phyloP scores from a whole-genome alignment of 202 grass and related monocot genomes.

The Sporobolus alterniflorus region DNA sequence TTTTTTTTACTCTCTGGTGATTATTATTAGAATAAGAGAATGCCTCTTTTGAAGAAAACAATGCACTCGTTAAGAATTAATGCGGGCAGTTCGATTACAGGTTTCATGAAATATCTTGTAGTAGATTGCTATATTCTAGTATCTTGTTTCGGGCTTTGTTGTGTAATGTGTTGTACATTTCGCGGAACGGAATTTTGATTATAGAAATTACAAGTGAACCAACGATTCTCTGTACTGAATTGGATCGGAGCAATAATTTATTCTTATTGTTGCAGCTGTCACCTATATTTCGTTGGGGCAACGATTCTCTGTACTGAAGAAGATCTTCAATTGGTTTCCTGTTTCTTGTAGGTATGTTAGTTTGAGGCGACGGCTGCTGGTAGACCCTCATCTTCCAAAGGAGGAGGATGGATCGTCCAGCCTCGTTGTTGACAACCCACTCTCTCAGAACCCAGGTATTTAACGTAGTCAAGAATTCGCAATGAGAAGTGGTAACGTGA shows the following conservation, averaged over 20 bases:
- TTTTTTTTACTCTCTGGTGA: constrained; percentile 20
- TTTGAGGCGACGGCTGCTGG: constrained; percentile 72
- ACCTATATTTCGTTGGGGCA: background rate
- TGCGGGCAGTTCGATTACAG: constrained; percentile 13
- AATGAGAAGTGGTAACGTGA: background rate
- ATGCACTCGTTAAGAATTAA: constrained; percentile 12
- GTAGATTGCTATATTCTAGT: background rate
- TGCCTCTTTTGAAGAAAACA: background rate
- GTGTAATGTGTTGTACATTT: background rate
- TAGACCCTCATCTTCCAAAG: constrained; percentile 74
- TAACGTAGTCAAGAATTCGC: constrained; percentile 9
- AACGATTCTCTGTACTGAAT: background rate
- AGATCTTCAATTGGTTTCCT: background rate
- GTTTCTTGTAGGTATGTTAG: constrained; percentile 72
- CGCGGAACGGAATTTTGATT: constrained; percentile 18
- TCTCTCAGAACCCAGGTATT: constrained; percentile 96
- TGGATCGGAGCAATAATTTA: constrained; percentile 2
- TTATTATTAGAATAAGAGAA: background rate
- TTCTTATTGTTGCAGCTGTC: background rate
- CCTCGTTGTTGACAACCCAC: constrained; percentile 87
- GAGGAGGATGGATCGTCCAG: constrained; percentile 63
- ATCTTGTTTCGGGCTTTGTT: background rate
- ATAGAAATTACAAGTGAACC: constrained; percentile 11
- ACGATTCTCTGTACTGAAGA: constrained; percentile 15
- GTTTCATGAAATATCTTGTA: constrained; percentile 10